phyloP scores from a whole-genome alignment of 345 rosid genomes.

The Rhodamnia argentea region DNA sequence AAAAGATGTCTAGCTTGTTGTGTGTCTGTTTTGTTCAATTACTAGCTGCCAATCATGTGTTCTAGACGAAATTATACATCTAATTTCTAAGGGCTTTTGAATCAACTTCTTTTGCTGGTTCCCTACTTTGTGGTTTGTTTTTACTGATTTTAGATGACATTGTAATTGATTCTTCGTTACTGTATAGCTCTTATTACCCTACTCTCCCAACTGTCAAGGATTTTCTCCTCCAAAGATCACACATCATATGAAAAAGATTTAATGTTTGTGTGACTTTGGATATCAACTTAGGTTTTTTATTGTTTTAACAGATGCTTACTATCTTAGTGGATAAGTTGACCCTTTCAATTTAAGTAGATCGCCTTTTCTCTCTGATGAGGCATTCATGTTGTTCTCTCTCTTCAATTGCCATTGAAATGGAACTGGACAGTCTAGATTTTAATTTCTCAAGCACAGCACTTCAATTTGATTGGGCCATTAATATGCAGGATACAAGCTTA shows the following conservation, averaged over 20 bases:
- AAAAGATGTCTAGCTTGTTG: background rate
- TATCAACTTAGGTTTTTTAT: background rate
- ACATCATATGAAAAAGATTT: background rate
- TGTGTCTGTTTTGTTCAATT: background rate
- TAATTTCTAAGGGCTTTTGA: background rate
- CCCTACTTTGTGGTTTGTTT: background rate
- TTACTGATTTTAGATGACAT: background rate
- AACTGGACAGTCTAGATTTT: background rate
- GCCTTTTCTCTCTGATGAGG: background rate
- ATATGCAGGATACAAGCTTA: constrained; percentile 58
- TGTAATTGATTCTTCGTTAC: background rate
- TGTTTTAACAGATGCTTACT: background rate
- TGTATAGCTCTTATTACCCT: background rate
- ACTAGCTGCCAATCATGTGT: background rate
- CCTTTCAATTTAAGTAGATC: background rate
- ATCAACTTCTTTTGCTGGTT: background rate
- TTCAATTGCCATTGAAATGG: background rate
- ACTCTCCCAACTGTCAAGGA: background rate
- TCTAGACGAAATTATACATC: background rate
- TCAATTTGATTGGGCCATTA: background rate
- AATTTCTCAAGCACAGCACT: background rate
- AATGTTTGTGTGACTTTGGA: background rate
- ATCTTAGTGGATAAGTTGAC: background rate
- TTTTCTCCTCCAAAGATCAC: background rate
- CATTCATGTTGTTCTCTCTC: background rate